Base-by-base conservation (phyloP, 345 rosid genomes). In the Clarkia xantiana region DNA sequence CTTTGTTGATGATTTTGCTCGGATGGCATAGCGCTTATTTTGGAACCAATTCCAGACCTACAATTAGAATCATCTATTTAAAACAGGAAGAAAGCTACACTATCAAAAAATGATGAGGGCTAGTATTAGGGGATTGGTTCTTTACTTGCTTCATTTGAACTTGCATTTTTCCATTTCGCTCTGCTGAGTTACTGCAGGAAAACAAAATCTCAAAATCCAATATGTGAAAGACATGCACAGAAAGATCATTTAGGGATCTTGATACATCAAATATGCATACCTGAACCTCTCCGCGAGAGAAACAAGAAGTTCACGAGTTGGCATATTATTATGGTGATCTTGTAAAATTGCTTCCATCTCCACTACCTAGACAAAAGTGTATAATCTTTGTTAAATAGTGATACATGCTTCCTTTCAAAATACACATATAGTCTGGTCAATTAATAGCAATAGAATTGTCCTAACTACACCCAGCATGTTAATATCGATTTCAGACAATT, bases 21-120 rank as follows among this genome's bases (percentile, higher is more conserved):
- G 75, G 47, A 87, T 67, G 40, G 99, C 86, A 73, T 87, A 93
- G 23, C 99, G 80, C 72, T 73, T 93, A 66, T 93, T 93, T 67
- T 93, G 99, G 73, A 93, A 93, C 99, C 99, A 93, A 65, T 93
- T 93, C 94, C 99, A 93, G 43, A 93, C 77, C 99, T 93, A 60
- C 18, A 49, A 39, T 49, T 19, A 2, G 13, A 70, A 14, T 45
- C 29, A 53, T 34, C 44, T 14, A 13, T 15, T 51, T 23, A 49
- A 52, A 52, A 18, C 38, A 51, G 45, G n/a, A 49, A 13, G 40
- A 64, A 34, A 49, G 10, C 8, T 11, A 67, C 39, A 4, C 29
- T 22, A 17, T 15, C 34, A 4, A 17, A 6, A 34, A 10, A 13
- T 9, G 8, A 49, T n/a, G 11, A 20, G 29, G 38, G 17, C 14